Percentiles rank a stretch among this genome's conserved stretches.
These are phyloP conservation scores for Adenanthera pavonina DNA, from an alignment of 306 rosid species.

Conservation along the genomic window DNA sequence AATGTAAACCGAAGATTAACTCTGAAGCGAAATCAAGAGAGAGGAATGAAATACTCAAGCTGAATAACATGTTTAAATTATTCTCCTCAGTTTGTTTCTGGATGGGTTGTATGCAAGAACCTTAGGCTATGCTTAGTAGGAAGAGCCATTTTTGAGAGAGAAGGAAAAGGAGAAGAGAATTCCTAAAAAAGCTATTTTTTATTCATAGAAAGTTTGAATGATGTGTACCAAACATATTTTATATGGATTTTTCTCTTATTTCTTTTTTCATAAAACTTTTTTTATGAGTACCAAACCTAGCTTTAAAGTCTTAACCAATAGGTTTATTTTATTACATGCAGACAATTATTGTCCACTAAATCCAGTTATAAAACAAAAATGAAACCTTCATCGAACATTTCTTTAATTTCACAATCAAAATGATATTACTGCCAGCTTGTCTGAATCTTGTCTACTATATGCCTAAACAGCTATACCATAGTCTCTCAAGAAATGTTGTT, in stretches of 20 bases:
- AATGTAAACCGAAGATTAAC: constrained; percentile 15
- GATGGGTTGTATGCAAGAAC: background rate
- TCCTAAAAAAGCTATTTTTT: too few species aligned
- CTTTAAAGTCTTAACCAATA: background rate
- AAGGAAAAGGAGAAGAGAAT: too few species aligned
- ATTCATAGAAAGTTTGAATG: too few species aligned
- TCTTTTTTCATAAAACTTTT: too few species aligned
- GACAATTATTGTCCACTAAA: background rate
- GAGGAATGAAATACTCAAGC: background rate
- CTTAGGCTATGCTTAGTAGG: too few species aligned
- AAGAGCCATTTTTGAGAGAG: too few species aligned
- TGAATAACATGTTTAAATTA: background rate
- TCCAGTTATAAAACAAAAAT: background rate
- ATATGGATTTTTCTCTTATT: too few species aligned
- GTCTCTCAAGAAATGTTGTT: background rate
- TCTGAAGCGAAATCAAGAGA: background rate
- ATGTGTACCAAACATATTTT: too few species aligned
- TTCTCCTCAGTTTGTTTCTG: background rate
- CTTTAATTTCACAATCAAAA: background rate
- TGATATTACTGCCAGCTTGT: background rate
- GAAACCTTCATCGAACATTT: background rate
- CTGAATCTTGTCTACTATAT: background rate
- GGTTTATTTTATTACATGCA: background rate
- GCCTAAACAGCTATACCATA: background rate
- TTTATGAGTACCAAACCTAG: too few species aligned